Conservation (phyloP, 1,139 yeast species). For the Yamadazyma diospyri region DNA sequence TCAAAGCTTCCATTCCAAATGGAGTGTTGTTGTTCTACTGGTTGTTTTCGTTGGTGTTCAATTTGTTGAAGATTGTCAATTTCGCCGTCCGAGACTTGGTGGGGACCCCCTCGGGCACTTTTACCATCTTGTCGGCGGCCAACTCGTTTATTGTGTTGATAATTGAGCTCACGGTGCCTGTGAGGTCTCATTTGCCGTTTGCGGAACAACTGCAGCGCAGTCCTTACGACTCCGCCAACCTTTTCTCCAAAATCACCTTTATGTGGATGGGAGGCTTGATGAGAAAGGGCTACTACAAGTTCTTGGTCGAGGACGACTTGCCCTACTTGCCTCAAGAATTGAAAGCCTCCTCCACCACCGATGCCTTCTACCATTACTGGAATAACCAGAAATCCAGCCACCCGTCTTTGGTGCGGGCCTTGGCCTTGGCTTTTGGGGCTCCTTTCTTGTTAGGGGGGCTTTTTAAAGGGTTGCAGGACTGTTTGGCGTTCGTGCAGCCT, state of each 20-base stretch:
- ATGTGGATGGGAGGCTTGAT: constrained; percentile 91
- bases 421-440: constrained; percentile 66
- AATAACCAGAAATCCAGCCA: constrained; percentile 27
- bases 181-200: constrained; percentile 37
- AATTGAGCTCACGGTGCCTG: constrained; percentile 50
- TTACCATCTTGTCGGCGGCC: constrained; percentile 46
- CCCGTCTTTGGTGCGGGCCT: constrained; percentile 68
- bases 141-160: constrained; percentile 50
- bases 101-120: constrained; percentile 32
- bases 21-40: constrained; percentile 75
- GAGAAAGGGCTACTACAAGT: constrained; percentile 78
- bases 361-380: constrained; percentile 62
- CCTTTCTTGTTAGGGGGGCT: constrained; percentile 67
- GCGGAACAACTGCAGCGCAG: constrained; percentile 37
- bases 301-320: constrained; percentile 70
- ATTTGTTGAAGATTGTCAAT: constrained; percentile 40
- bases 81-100: constrained; percentile 43
- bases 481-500: constrained; percentile 84
- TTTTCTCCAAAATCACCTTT: constrained; percentile 77
- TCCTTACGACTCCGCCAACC: constrained; percentile 80
- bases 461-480: constrained; percentile 79
- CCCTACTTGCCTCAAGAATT: constrained; percentile 75
- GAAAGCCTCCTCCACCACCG: constrained; percentile 49
- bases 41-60: constrained; percentile 52
- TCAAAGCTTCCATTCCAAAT: constrained; percentile 60